Percentiles rank a stretch among this genome's conserved stretches.
Conservation (phyloP, 192 early-diverging fungal genomes). For the Entomortierella chlamydospora region DNA sequence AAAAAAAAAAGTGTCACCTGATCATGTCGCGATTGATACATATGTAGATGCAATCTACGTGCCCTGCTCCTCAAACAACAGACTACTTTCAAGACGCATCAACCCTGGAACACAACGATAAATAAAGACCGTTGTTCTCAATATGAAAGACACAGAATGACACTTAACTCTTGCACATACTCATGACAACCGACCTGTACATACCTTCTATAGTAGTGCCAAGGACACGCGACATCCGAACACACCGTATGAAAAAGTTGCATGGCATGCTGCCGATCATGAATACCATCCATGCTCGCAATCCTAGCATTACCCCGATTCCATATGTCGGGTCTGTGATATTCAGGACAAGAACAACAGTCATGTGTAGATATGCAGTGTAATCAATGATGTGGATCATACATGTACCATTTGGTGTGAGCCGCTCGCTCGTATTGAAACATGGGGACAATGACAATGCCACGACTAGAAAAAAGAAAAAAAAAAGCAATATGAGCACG, state of each 20-base stretch:
- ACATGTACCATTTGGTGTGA: too few relatives aligned
- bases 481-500: too few relatives aligned
- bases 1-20: too few relatives aligned
- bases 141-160: conserved; percentile 7
- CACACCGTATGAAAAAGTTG: conserved; percentile 6
- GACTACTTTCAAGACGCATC: conserved; percentile 1
- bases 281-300: conserved; percentile 6
- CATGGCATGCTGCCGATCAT: too few relatives aligned
- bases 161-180: not conserved
- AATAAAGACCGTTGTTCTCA: conserved; percentile 5
- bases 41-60: too few relatives aligned
- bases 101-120: conserved; percentile 14
- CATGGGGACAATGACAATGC: too few relatives aligned
- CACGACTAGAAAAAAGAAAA: too few relatives aligned
- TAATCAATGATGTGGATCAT: too few relatives aligned
- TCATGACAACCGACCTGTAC: conserved; percentile 1
- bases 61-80: conserved; percentile 11
- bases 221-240: not conserved
- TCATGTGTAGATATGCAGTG: conserved; percentile 6
- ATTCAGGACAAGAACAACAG: conserved; percentile 4
- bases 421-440: too few relatives aligned
- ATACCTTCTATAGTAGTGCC: conserved; percentile 5
- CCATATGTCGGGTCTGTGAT: not conserved
- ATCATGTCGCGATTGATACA: not conserved
- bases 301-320: not conserved